phyloP scores from a whole-genome alignment of 257 asterid genomes.

The Solanum paucissectum region DNA sequence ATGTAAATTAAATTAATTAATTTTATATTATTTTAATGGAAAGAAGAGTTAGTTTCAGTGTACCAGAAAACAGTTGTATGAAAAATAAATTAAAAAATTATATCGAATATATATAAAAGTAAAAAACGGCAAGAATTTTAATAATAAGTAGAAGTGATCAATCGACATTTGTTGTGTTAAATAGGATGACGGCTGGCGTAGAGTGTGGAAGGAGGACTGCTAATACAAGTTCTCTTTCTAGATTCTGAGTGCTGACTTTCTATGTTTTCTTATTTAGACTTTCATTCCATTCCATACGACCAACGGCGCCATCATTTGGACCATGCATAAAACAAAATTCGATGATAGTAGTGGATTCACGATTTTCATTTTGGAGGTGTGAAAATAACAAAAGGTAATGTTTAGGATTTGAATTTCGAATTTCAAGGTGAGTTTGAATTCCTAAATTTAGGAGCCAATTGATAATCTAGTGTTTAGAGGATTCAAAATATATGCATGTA shows the following conservation, averaged over 20 bases:
- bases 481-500: neutral
- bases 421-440: neutral
- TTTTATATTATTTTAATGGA: neutral
- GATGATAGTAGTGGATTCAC: neutral
- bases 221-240: neutral
- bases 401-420: no score
- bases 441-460: neutral
- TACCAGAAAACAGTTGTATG: neutral
- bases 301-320: neutral
- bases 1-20: neutral
- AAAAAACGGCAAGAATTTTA: neutral
- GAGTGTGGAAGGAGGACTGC: slow-evolving; percentile 6
- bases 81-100: neutral
- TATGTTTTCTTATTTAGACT: neutral
- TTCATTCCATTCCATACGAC: neutral
- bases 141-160: neutral
- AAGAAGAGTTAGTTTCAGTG: neutral
- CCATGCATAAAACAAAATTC: neutral
- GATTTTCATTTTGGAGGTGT: rapidly evolving
- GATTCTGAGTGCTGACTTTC: neutral
- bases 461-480: neutral
- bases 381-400: no score
- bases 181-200: neutral
- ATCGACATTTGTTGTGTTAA: neutral
- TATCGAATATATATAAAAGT: neutral